Percentiles rank a stretch among this genome's conserved stretches.
These are phyloP conservation scores for Aspergillus cejpii DNA, from an alignment of 2,329 filamentous ascomycete genomes.

Conservation along the genomic window DNA sequence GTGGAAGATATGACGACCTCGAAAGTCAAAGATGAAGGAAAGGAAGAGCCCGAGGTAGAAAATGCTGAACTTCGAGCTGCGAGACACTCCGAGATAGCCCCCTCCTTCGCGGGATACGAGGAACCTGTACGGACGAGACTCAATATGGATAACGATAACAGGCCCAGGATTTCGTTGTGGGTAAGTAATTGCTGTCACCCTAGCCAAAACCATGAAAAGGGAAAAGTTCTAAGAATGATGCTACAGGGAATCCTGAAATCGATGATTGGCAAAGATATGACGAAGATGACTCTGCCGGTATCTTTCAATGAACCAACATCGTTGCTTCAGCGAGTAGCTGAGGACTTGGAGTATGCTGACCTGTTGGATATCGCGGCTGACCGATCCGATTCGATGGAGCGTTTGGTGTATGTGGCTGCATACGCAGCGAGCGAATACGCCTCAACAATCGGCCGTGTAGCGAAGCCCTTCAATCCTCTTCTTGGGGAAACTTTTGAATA, in stretches of 20 bases:
- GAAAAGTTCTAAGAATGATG: background rate
- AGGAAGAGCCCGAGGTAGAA: constrained; percentile 41
- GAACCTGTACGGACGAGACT: constrained; percentile 72
- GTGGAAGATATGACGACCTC: constrained; percentile 54
- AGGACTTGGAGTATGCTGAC: constrained; percentile 97
- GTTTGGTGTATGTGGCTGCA: constrained; percentile 87
- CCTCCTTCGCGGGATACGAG: constrained; percentile 84
- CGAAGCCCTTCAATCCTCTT: constrained; percentile 96
- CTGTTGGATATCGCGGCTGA: constrained; percentile 84
- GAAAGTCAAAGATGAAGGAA: constrained; percentile 37
- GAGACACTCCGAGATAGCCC: constrained; percentile 59
- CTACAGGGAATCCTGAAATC: constrained; percentile 86
- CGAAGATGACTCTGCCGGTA: constrained; percentile 96
- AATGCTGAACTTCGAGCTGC: constrained; percentile 41
- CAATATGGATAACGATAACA: constrained; percentile 84
- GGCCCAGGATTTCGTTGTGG: constrained; percentile 93
- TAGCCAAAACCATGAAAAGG: background rate
- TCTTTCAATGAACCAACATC: constrained; percentile 99
- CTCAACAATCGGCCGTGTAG: constrained; percentile 91
- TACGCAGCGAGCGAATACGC: constrained; percentile 97
- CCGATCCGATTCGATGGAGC: constrained; percentile 77
- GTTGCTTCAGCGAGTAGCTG: constrained; percentile 83
- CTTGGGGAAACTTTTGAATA: constrained; percentile 97
- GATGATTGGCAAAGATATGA: constrained; percentile 99
- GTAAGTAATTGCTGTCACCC: constrained; percentile 48